These are phyloP conservation scores for Xylaria bambusicola DNA, from an alignment of 495 filamentous ascomycete species.

Conservation along the genomic window DNA sequence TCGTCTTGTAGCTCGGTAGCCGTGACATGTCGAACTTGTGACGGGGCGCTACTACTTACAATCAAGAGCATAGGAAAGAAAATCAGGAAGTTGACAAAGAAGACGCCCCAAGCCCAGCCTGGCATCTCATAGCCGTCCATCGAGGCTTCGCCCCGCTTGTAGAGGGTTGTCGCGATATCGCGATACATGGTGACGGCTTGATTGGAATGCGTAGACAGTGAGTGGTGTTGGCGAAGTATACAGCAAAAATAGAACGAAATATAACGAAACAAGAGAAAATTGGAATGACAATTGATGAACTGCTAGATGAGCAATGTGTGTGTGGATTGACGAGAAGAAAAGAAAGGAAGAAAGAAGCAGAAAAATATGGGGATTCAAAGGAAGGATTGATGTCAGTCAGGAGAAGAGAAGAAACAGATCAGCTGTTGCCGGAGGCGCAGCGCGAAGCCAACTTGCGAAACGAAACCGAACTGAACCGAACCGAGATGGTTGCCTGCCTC, in stretches of 20 bases:
- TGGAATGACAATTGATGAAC: background rate
- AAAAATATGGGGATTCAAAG: background rate
- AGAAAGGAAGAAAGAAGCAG: background rate
- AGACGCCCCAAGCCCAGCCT: conserved; percentile 31
- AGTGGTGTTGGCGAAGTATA: background rate
- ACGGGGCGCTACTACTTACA: conserved; percentile 26
- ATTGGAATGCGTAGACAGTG: background rate
- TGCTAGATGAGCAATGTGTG: background rate
- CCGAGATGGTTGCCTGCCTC: no score
- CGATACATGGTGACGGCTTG: conserved; percentile 33
- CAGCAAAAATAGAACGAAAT: no score
- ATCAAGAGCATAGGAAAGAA: conserved; percentile 42
- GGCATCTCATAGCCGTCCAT: conserved; percentile 33
- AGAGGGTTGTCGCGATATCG: conserved; percentile 36
- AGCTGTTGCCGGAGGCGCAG: no score
- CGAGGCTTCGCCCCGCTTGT: conserved; percentile 31
- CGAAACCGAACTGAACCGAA: no score
- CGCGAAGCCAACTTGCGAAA: no score
- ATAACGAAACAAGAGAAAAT: background rate
- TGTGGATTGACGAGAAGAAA: background rate
- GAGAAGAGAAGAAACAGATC: background rate
- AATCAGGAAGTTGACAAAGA: conserved; percentile 35
- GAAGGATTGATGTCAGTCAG: conserved; percentile 4
- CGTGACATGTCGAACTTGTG: background rate
- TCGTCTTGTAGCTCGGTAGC: background rate